Percentiles rank a stretch among this genome's conserved stretches.
phyloP scores from a whole-genome alignment of 805 yeast species.

The Cyberlindnera misumaiensis region DNA sequence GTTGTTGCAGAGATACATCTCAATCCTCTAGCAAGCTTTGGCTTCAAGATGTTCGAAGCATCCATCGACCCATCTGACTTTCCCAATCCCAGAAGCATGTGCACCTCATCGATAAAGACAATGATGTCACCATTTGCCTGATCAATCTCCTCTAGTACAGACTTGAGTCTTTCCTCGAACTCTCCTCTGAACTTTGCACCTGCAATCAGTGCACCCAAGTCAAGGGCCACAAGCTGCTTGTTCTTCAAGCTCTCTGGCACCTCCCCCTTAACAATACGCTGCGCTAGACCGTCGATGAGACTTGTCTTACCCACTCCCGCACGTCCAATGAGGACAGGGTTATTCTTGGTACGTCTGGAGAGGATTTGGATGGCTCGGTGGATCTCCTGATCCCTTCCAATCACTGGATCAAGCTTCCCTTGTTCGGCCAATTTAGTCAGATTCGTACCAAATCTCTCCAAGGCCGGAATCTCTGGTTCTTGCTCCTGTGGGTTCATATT shows the following conservation, averaged over 20 bases:
- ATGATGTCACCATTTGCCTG: conserved; percentile 69
- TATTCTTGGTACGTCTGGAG: conserved; percentile 89
- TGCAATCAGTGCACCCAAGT: conserved; percentile 81
- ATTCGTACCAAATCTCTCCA: conserved; percentile 81
- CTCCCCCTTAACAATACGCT: conserved; percentile 82
- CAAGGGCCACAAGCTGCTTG: conserved; percentile 77
- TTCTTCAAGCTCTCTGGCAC: conserved; percentile 93
- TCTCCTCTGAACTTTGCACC: conserved; percentile 97
- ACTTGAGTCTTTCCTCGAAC: conserved; percentile 83
- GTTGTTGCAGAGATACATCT: conserved; percentile 98
- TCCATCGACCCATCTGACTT: conserved; percentile 94
- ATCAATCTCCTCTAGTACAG: conserved; percentile 77
- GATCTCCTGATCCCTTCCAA: conserved; percentile 94
- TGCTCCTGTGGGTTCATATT: conserved; percentile 35
- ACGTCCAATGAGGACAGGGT: conserved; percentile 90
- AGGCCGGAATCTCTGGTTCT: conserved; percentile 56
- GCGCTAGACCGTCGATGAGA: conserved; percentile 93
- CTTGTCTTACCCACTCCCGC: conserved; percentile 99
- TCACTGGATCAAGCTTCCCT: conserved; percentile 93
- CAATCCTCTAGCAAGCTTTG: conserved; percentile 89
- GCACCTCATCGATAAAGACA: conserved; percentile 86
- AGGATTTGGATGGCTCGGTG: conserved; percentile 87
- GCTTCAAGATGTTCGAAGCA: conserved; percentile 88
- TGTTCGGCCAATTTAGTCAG: conserved; percentile 79
- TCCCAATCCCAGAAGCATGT: conserved; percentile 83